Evolutionary conservation across 495 filamentous ascomycete genomes (phyloP).

Genomic region (Talaromyces liani): DNA sequence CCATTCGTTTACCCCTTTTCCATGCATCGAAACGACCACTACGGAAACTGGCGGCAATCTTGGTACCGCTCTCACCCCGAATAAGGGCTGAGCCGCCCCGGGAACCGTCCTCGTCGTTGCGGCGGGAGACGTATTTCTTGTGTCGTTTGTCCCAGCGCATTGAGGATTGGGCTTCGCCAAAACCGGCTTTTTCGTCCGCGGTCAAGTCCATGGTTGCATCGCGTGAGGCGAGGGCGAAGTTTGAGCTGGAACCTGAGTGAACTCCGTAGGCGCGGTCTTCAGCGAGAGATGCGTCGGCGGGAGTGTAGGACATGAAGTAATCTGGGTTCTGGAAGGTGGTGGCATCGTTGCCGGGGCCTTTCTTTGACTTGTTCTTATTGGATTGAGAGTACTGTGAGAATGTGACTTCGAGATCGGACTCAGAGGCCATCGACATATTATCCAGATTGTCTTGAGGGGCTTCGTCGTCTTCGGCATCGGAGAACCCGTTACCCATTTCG

Average conservation of each 20-base stretch:
- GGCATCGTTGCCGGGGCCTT: conserved; percentile 18
- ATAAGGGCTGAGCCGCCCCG: conserved; percentile 72
- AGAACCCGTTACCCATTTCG: conserved; percentile 19
- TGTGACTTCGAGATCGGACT: conserved; percentile 75
- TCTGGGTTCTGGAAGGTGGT: conserved; percentile 72
- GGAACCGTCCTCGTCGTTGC: conserved; percentile 91
- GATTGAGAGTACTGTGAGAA: conserved; percentile 54
- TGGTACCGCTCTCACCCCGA: conserved; percentile 84
- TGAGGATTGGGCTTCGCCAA: conserved; percentile 63
- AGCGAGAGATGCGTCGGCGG: conserved; percentile 62
- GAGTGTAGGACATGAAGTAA: conserved; percentile 92
- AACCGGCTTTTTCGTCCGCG: conserved; percentile 72
- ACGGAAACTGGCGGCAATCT: conserved; percentile 89
- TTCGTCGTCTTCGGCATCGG: conserved; percentile 28
- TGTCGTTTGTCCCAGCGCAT: conserved; percentile 96
- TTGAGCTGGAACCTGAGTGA: conserved; percentile 64
- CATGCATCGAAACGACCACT: conserved; percentile 89
- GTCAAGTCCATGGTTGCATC: conserved; percentile 81
- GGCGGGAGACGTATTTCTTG: conserved; percentile 84
- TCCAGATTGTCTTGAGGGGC: conserved; percentile 33
- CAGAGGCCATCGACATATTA: conserved; percentile 61
- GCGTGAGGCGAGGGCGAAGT: conserved; percentile 78
- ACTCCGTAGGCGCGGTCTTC: conserved; percentile 92
- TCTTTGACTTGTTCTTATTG: conserved; percentile 25
- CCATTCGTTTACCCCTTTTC: conserved; percentile 77